These are phyloP conservation scores for Pholiota molesta DNA, from an alignment of 768 basidiomycete genomes.

Conservation along the genomic window DNA sequence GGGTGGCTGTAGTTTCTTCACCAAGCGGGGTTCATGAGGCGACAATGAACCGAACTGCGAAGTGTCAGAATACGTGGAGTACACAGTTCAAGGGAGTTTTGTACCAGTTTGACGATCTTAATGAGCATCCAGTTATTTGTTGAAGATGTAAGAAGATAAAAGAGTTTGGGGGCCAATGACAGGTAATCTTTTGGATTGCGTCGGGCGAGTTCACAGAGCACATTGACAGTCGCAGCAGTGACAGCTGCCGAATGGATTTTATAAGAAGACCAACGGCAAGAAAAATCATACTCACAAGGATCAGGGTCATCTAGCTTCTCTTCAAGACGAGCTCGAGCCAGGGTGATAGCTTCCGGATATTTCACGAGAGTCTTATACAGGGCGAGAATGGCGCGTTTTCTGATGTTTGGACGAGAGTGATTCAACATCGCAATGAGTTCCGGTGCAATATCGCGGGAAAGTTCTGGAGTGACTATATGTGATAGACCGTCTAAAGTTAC, in stretches of 20 bases:
- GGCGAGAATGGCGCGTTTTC: conserved; percentile 88
- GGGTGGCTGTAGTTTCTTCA: conserved; percentile 91
- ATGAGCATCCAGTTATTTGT: conserved; percentile 99
- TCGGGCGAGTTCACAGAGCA: conserved; percentile 90
- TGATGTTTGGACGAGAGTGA: conserved; percentile 85
- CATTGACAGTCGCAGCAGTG: conserved; percentile 91
- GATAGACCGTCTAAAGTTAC: conserved; percentile 83
- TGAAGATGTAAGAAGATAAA: conserved; percentile 89
- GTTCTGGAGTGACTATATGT: conserved; percentile 81
- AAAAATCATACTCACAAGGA: conserved; percentile 46
- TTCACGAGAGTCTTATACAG: conserved; percentile 80
- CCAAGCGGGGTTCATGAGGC: conserved; percentile 90
- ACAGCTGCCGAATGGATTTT: conserved; percentile 58
- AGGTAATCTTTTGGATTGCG: conserved; percentile 81
- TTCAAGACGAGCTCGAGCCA: conserved; percentile 68
- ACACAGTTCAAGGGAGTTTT: neutral
- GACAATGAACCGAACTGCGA: conserved; percentile 88
- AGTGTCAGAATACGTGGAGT: conserved; percentile 1
- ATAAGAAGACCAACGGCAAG: neutral
- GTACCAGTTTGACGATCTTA: conserved; percentile 94
- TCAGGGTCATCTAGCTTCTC: conserved; percentile 85
- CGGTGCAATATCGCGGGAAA: conserved; percentile 88
- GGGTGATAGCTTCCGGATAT: conserved; percentile 77
- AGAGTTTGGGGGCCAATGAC: conserved; percentile 87
- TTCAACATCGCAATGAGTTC: conserved; percentile 87